Percentiles rank a stretch among this genome's conserved stretches.
phyloP scores from a whole-genome alignment of 2,329 filamentous ascomycete species.

The Chrysosporium keratinophilum region DNA sequence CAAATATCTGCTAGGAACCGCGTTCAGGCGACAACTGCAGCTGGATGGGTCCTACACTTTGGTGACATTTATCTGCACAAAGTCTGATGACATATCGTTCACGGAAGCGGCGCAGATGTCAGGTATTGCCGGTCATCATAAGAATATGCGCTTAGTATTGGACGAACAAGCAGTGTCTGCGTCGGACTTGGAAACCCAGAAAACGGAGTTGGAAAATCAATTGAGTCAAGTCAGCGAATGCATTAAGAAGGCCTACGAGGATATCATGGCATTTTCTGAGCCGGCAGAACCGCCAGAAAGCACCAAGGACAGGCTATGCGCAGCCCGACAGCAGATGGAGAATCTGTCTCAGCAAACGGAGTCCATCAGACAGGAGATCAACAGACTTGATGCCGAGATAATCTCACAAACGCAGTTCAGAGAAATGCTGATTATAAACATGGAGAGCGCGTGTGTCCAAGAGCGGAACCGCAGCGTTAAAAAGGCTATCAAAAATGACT shows the following conservation, averaged over 20 bases:
- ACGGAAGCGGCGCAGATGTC: constrained; percentile 29
- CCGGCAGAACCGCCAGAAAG: too few species aligned
- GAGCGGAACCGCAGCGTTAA: constrained; percentile 49
- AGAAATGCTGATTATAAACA: constrained; percentile 24
- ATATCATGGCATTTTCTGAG: too few species aligned
- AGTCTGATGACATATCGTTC: constrained; percentile 51
- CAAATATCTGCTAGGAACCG: constrained; percentile 46
- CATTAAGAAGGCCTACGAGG: neutral
- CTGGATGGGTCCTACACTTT: constrained; percentile 46
- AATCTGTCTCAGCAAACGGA: too few species aligned
- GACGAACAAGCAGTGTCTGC: neutral
- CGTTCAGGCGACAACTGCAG: constrained; percentile 50
- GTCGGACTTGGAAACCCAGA: neutral
- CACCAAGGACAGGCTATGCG: too few species aligned
- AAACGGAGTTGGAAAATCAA: too few species aligned
- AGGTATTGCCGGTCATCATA: neutral
- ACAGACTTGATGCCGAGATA: neutral
- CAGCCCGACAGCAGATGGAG: too few species aligned
- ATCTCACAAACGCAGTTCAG: neutral
- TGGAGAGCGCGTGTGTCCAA: constrained; percentile 37
- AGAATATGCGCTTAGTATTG: neutral
- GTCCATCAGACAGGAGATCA: too few species aligned
- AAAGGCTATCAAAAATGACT: constrained; percentile 47
- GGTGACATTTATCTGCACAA: constrained; percentile 53
- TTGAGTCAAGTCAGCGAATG: neutral